Base-by-base conservation (phyloP, 1,139 yeast genomes). In the Diutina pseudorugosa region DNA sequence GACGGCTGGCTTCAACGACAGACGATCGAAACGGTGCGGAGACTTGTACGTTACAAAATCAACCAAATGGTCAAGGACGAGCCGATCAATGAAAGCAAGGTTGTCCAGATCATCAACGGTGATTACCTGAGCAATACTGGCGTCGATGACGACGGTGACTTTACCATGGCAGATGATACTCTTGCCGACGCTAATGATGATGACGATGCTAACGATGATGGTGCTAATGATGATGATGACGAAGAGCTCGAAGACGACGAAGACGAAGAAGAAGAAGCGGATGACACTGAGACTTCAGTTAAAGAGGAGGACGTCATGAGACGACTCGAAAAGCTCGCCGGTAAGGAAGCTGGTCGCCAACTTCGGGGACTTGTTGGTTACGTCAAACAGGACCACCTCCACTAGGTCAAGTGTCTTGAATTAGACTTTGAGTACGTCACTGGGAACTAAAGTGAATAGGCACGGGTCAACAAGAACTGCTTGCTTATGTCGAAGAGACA, bases 1-100 rank as follows among this genome's bases (percentile, higher is more conserved):
- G 77, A 83, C 53, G 98, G 98, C 0, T 93, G 98, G 98, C 76
- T 81, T 54, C 77, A 75, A 53, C 76, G 74, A 56, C 75, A 79
- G 51, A 81, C 83, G 11, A 73, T 89, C 63, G 76, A 78, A 43
- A 78, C 82, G 36, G 68, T 90, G 4, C 75, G 97, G 59, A 71
- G 81, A 52, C 75, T 90, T 18, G 75, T 90, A 55, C 76, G 91
- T 58, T 85, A 85, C 61, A 91, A 91, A 64, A 66, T 88, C 53
- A 77, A 78, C 40, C 76, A 82, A 57, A 64, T 84, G 41, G 70
- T 70, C 14, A 68, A 68, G 44, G 81, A 79, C 41, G 71, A 70
- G 55, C 63, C 70, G 0, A 64, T 77, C 18, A 77, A 71, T 49
- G 62, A 61, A 6, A 61, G 56, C 4, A 73, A 69, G 58, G 75